Base-by-base conservation (phyloP, 164 flowering plant species). In the Aristolochia fimbriata region DNA sequence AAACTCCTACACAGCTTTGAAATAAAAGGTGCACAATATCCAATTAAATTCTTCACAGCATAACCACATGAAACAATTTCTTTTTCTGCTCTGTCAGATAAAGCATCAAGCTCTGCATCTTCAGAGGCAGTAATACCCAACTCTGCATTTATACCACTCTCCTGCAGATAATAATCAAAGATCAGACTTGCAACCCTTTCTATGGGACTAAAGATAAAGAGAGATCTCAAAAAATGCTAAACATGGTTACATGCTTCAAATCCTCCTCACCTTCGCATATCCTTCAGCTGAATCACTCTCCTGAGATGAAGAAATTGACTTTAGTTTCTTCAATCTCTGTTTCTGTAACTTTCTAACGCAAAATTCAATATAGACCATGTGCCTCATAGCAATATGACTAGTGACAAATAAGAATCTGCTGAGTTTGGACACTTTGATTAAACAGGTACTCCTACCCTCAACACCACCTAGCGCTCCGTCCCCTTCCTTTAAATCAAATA, bases 91-190 rank as follows among this genome's bases (percentile, higher is more conserved):
- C 73, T 80, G 61, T 85, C 95, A 53, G 92, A 77, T 2, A 94
- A 85, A 7, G 76, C 49, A 69, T 94, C 99, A 65, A 90, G 83
- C 20, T 70, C 47, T 62, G 91, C 89, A 78, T 94, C 99, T 65
- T 90, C 95, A 57, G 97, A 86, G 24, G 92, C 93, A 61, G 86
- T 81, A 59, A 94, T 67, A 55, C 99, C 99, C 62, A 94, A 74
- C 71, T 94, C 97, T 51, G 88, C 83, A 77, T 80, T 90, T 57
- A 94, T 90, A 52, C 81, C 77, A 62, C 65, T 72, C 14, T 83
- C 92, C 98, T 93, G 82, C 63, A 74, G 52, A 52, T 52, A 17
- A 37, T 6, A 37, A 37, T 27, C 43, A 37, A 37, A 37, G 43
- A 10, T 37, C 10, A 37, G 43, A 37, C 9, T 37, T 7, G 9